Evolutionary conservation across 2,329 filamentous ascomycete species (phyloP), one percentile per base, ranked within the genome.

Genomic region (Cladobotryum mycophilum): DNA sequence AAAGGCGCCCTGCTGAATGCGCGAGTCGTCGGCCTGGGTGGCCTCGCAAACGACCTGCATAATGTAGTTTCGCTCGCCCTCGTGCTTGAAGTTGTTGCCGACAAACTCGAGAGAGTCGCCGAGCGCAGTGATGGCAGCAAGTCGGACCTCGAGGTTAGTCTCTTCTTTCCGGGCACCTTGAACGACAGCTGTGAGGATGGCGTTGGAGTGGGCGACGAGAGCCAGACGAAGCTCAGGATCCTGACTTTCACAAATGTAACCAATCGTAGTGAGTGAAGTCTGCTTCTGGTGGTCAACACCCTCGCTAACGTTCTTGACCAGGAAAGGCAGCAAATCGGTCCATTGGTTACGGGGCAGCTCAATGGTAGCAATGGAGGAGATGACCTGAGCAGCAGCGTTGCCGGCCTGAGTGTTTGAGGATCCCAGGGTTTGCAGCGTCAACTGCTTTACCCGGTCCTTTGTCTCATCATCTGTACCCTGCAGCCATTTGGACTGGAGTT

Each of bases 31-130:
- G 61, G 92, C 90, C 74, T 99, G 93, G 49, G 93, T 99, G 61
- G 93, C 93, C 76, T 99, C 93, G 74, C 93, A 99, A 64, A 99
- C 89, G 58, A 99, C 93, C 76, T 99, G 93, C 93, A 99, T 99
- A 66, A 99, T 99, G 77, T 97, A 99, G 76, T 99, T 99, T 60
- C 93, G 86, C 79, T 99, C 93, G 63, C 92, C 93, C 72, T 99
- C 93, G 64, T 97, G 93, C 73, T 96, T 95, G 72, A 99, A 99
- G 76, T 99, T 99, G 73, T 89, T 95, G 58, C 90, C 84, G 52
- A 99, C 92, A 65, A 99, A 99, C 71, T 99, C 93, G 53, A 97
- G 85, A 37, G 92, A 96, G 71, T 99, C 93, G 62, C 91, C 89
- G 41, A 99, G 85, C 42, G 93, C 93, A 45, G 88, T 88, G 66